These are phyloP conservation scores for Penicillium antarcticum DNA, from an alignment of 495 filamentous ascomycete species.

Conservation along the genomic window DNA sequence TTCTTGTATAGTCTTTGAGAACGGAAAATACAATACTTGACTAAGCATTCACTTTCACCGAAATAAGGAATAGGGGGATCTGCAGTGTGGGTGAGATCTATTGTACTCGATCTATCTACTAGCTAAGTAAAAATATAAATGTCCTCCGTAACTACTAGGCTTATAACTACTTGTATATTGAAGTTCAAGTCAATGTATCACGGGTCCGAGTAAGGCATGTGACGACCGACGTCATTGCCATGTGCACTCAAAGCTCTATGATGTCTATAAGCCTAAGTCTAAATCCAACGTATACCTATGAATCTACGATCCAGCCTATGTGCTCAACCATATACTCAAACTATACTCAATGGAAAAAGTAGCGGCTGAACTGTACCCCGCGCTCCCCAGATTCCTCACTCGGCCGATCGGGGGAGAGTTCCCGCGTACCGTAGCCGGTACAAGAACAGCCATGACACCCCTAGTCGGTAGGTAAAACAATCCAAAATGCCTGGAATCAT, in stretches of 20 bases:
- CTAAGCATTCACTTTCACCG: too few species aligned
- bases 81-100: background rate
- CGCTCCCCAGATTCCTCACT: constrained; percentile 3
- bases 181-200: background rate
- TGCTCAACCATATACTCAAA: too few species aligned
- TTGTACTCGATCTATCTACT: too few species aligned
- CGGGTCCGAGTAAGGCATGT: constrained; percentile 29
- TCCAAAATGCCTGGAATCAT: constrained; percentile 52
- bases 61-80: too few species aligned
- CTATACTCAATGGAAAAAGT: background rate
- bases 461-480: background rate
- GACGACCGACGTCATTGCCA: constrained; percentile 26
- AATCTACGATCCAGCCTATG: too few species aligned
- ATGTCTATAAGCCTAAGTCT: too few species aligned
- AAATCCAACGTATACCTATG: too few species aligned
- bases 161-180: background rate
- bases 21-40: too few species aligned
- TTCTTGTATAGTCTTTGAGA: too few species aligned
- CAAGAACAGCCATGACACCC: background rate
- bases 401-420: constrained; percentile 6
- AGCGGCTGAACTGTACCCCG: constrained; percentile 1
- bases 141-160: too few species aligned
- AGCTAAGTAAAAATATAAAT: too few species aligned
- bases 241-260: constrained; percentile 4
- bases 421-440: background rate